phyloP scores from a whole-genome alignment of 2,329 filamentous ascomycete genomes.

The Cercospora zeina region DNA sequence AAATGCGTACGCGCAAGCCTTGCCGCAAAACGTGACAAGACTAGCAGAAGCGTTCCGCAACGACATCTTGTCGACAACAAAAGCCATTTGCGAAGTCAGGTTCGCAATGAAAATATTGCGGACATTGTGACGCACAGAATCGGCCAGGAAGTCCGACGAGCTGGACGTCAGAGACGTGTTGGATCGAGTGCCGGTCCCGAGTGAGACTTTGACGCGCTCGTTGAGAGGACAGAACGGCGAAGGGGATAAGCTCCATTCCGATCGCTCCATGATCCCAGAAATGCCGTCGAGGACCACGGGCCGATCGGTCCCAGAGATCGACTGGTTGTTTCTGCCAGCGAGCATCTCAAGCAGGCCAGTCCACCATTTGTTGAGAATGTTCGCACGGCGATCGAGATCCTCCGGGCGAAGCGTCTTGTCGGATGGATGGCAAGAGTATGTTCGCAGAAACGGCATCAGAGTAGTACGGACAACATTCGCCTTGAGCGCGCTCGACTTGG shows the following conservation, averaged over 20 bases:
- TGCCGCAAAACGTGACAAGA: slow-evolving; percentile 79
- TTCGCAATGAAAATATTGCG: slow-evolving; percentile 84
- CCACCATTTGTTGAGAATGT: slow-evolving; percentile 91
- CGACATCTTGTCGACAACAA: slow-evolving; percentile 88
- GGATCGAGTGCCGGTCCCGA: slow-evolving; percentile 52
- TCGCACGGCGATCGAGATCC: slow-evolving; percentile 76
- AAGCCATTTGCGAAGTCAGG: slow-evolving; percentile 76
- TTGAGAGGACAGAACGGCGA: slow-evolving; percentile 64
- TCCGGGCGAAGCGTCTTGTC: slow-evolving; percentile 68
- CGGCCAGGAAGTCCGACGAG: slow-evolving; percentile 66
- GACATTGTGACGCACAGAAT: slow-evolving; percentile 84
- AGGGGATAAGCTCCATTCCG: slow-evolving; percentile 79
- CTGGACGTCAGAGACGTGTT: slow-evolving; percentile 56
- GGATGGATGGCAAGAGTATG: slow-evolving; percentile 67
- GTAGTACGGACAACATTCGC: slow-evolving; percentile 71
- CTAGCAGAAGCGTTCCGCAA: slow-evolving; percentile 67
- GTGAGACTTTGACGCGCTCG: slow-evolving; percentile 53
- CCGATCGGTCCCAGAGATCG: slow-evolving; percentile 79
- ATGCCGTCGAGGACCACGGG: slow-evolving; percentile 77
- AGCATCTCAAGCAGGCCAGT: slow-evolving; percentile 77
- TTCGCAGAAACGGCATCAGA: slow-evolving; percentile 74
- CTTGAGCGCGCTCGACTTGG: slow-evolving; percentile 71
- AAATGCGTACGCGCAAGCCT: slow-evolving; percentile 88
- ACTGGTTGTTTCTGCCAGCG: slow-evolving; percentile 70
- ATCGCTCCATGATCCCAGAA: slow-evolving; percentile 79